Conservation (phyloP, 208 protist species). For the Acanthamoeba culbertsoni region DNA sequence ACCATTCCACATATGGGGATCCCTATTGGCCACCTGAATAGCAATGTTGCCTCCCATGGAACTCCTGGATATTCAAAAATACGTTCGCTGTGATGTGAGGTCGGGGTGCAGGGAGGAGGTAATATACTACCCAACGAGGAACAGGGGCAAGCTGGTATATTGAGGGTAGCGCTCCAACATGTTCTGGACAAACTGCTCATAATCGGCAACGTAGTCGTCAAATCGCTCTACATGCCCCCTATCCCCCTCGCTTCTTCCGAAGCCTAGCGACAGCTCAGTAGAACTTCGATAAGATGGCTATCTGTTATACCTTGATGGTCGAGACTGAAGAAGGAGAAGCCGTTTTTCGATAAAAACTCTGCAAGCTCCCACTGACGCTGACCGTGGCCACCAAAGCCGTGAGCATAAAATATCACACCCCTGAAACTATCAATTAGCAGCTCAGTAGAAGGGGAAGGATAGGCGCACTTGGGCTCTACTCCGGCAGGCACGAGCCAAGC, state of each 20-base stretch:
- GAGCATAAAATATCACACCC: neutral
- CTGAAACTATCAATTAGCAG: no score
- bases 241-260: conserved; percentile 42
- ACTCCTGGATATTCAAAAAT: neutral
- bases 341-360: neutral
- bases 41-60: conserved; percentile 57
- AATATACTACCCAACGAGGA: neutral
- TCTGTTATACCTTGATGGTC: conserved; percentile 24
- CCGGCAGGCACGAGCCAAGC: neutral
- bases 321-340: neutral
- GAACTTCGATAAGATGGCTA: neutral
- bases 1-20: neutral
- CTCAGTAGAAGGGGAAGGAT: neutral
- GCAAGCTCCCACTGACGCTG: neutral
- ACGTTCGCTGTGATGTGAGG: neutral
- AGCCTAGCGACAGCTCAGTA: neutral
- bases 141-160: neutral
- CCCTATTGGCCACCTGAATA: conserved; percentile 24
- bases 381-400: conserved; percentile 18
- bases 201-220: conserved; percentile 41
- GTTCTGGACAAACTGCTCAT: conserved; percentile 2
- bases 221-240: conserved; percentile 30
- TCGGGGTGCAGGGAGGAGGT: neutral
- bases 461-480: neutral
- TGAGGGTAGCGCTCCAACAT: neutral